Conservation (phyloP, 768 basidiomycete species). For the Collybia sordida region DNA sequence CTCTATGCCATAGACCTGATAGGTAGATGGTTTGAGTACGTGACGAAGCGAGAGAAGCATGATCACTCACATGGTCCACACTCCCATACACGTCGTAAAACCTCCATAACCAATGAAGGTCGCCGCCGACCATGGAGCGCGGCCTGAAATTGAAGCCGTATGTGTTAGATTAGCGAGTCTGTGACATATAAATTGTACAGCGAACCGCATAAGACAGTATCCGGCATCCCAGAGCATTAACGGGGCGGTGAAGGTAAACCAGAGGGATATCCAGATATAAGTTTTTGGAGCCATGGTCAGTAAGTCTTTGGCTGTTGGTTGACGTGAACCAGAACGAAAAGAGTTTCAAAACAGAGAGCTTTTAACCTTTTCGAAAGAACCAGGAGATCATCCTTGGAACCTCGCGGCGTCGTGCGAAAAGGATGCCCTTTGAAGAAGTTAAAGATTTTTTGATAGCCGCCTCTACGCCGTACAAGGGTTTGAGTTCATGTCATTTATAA, state of each 20-base stretch:
- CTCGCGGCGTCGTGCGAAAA: conserved; percentile 18
- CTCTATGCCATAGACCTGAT: conserved; percentile 69
- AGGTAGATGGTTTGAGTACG: conserved; percentile 1
- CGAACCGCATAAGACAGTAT: conserved; percentile 43
- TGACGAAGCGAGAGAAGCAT: conserved; percentile 6
- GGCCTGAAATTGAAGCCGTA: conserved; percentile 26
- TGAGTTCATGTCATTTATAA: background rate
- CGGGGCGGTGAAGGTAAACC: conserved; percentile 59
- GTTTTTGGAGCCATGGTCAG: conserved; percentile 28
- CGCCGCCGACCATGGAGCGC: conserved; percentile 58
- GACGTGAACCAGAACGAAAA: conserved; percentile 6
- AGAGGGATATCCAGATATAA: conserved; percentile 48
- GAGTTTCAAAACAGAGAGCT: conserved; percentile 9
- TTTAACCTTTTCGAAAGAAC: conserved; percentile 22
- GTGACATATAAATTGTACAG: conserved; percentile 34
- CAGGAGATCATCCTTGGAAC: conserved; percentile 23
- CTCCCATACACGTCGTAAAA: conserved; percentile 70
- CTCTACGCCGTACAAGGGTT: conserved; percentile 8
- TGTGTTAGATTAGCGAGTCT: conserved; percentile 1
- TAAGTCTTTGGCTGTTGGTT: background rate
- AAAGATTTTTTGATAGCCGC: conserved; percentile 13
- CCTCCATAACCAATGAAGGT: conserved; percentile 83
- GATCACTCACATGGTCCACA: conserved; percentile 33
- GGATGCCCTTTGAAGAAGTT: conserved; percentile 7
- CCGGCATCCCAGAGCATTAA: conserved; percentile 72